Conservation (phyloP, 768 basidiomycete species). For the Porphyrellus cyaneotinctus region DNA sequence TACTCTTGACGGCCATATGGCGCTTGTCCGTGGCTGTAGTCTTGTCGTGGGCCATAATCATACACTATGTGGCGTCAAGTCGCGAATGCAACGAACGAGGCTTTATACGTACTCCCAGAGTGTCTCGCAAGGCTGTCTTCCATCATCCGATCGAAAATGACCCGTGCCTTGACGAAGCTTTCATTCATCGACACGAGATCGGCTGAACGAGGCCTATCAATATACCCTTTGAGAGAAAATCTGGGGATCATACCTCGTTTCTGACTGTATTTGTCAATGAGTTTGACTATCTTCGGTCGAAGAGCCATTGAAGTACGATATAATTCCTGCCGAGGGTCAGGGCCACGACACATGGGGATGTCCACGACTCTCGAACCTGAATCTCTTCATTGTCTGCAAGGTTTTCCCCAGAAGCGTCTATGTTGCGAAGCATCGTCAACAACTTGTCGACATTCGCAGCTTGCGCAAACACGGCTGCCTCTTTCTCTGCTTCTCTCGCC, state of each 20-base stretch:
- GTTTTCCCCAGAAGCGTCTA: constrained; percentile 77
- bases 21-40: constrained; percentile 25
- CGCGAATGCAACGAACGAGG: not conserved
- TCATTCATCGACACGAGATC: constrained; percentile 95
- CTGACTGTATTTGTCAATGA: constrained; percentile 97
- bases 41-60: constrained; percentile 36
- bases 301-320: constrained; percentile 88
- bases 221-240: not conserved
- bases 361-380: constrained; percentile 44
- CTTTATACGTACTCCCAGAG: constrained; percentile 46
- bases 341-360: constrained; percentile 1
- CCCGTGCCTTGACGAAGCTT: constrained; percentile 82
- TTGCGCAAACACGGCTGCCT: constrained; percentile 83
- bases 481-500: constrained; percentile 78
- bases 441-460: constrained; percentile 82
- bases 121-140: constrained; percentile 82
- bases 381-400: constrained; percentile 91
- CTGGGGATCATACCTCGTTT: constrained; percentile 55
- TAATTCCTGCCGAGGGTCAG: constrained; percentile 56
- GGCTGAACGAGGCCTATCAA: constrained; percentile 42
- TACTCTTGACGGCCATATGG: constrained; percentile 32
- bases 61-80: constrained; percentile 42
- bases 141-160: constrained; percentile 92
- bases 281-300: constrained; percentile 90
- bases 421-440: constrained; percentile 63